These are phyloP conservation scores for Sporothrix inflata DNA, from an alignment of 2,329 filamentous ascomycete genomes.

Conservation along the genomic window DNA sequence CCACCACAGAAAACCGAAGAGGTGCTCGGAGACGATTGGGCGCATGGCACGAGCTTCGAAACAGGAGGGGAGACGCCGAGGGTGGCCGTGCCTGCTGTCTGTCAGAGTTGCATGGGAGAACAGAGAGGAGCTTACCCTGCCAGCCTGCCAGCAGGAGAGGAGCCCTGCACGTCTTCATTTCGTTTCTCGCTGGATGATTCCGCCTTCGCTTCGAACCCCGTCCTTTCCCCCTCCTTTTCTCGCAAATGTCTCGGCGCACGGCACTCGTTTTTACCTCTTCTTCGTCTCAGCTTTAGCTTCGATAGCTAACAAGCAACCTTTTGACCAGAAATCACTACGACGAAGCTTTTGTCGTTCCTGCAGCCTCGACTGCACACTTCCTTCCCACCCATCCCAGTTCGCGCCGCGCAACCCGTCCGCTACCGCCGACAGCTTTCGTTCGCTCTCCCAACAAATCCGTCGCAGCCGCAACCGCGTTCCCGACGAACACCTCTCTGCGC, in stretches of 20 bases:
- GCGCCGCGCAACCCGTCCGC: neutral
- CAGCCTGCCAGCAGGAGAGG: conserved; percentile 8
- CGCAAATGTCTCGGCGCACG: conserved; percentile 15
- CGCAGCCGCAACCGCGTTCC: neutral
- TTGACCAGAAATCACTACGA: conserved; percentile 5
- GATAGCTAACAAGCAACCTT: conserved; percentile 1
- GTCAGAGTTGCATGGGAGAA: conserved; percentile 18
- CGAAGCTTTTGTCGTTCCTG: conserved; percentile 6
- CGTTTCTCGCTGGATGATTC: conserved; percentile 4
- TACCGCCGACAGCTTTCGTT: conserved; percentile 2
- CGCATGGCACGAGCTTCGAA: conserved; percentile 14
- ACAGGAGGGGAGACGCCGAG: conserved; percentile 11
- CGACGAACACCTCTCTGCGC: neutral
- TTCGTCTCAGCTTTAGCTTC: neutral
- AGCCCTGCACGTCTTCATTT: conserved; percentile 24
- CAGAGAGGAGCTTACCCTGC: conserved; percentile 16
- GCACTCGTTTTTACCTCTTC: neutral
- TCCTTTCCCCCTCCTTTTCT: neutral
- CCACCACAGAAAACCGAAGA: neutral
- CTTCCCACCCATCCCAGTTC: neutral
- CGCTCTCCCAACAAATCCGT: conserved; percentile 3
- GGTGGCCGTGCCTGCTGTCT: conserved; percentile 14
- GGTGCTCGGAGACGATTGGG: neutral
- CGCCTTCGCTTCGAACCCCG: conserved; percentile 12
- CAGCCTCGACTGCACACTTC: conserved; percentile 5